These are phyloP conservation scores for Eimeria falciformis DNA, from an alignment of 169 alveolate genomes.

Conservation along the genomic window DNA sequence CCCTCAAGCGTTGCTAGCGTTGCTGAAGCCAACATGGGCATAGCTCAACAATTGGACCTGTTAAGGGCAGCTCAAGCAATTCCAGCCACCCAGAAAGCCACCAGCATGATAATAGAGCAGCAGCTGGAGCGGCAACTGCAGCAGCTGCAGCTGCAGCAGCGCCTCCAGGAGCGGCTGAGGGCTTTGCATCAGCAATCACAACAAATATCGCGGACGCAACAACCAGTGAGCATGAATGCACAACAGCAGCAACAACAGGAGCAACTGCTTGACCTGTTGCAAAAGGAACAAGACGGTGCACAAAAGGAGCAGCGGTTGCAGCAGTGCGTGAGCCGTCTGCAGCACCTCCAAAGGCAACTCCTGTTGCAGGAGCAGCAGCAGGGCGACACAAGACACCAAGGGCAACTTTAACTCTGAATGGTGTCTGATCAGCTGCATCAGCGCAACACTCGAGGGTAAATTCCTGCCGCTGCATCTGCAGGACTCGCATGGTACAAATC, in stretches of 20 bases:
- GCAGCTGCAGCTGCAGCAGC: constrained; percentile 57
- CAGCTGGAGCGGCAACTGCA: constrained; percentile 64
- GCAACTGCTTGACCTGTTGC: not conserved
- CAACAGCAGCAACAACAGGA: constrained; percentile 9
- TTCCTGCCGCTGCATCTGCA: constrained; percentile 3
- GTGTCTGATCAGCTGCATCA: too few relatives aligned
- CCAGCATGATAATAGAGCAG: constrained; percentile 27
- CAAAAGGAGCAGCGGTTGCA: constrained; percentile 61
- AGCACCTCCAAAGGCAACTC: constrained; percentile 56
- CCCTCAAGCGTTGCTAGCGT: not conserved
- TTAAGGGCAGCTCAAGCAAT: not conserved
- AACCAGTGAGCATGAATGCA: not conserved
- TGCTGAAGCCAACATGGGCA: not conserved
- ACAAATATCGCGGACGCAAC: not conserved
- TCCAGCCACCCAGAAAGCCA: not conserved
- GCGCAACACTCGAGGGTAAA: not conserved
- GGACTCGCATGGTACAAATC: not conserved
- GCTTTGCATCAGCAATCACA: constrained; percentile 12
- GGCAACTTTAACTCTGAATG: too few relatives aligned
- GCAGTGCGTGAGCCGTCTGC: constrained; percentile 33
- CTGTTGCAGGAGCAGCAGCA: constrained; percentile 42
- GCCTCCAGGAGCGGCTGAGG: constrained; percentile 38
- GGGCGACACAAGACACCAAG: too few relatives aligned
- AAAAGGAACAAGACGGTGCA: constrained; percentile 8
- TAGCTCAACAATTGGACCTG: not conserved